These are phyloP conservation scores for Phialophora verrucosa DNA, from an alignment of 2,329 filamentous ascomycete genomes.

Conservation along the genomic window DNA sequence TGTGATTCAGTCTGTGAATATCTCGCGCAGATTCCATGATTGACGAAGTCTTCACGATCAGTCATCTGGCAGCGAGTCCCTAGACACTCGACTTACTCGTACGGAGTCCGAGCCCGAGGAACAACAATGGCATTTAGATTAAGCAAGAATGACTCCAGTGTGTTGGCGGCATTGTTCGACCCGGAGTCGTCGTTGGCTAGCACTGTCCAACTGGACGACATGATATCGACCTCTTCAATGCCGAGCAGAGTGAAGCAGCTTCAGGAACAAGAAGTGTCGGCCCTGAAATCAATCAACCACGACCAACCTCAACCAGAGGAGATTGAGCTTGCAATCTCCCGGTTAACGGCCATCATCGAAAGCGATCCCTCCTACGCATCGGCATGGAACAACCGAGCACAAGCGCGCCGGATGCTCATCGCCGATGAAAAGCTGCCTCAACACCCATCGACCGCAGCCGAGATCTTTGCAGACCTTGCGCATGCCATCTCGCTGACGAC, in stretches of 20 bases:
- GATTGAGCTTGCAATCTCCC: constrained; percentile 45
- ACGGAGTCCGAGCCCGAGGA: not conserved
- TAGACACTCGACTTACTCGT: not conserved
- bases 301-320: constrained; percentile 36
- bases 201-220: constrained; percentile 43
- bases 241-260: constrained; percentile 49
- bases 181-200: constrained; percentile 45
- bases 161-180: constrained; percentile 55
- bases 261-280: constrained; percentile 48
- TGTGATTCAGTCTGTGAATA: not conserved
- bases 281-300: constrained; percentile 47
- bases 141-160: constrained; percentile 52
- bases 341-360: constrained; percentile 52
- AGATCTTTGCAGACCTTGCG: constrained; percentile 46
- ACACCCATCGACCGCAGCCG: constrained; percentile 31
- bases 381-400: constrained; percentile 62
- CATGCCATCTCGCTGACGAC: constrained; percentile 55
- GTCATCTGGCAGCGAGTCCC: not conserved
- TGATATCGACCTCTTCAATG: constrained; percentile 49
- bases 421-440: constrained; percentile 35
- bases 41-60: not conserved
- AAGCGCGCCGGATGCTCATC: constrained; percentile 52
- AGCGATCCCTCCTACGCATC: constrained; percentile 58
- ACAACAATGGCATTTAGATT: constrained; percentile 36
- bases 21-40: not conserved